These are phyloP conservation scores for Naganishia vaughanmartiniae DNA, from an alignment of 768 basidiomycete species.

Conservation along the genomic window DNA sequence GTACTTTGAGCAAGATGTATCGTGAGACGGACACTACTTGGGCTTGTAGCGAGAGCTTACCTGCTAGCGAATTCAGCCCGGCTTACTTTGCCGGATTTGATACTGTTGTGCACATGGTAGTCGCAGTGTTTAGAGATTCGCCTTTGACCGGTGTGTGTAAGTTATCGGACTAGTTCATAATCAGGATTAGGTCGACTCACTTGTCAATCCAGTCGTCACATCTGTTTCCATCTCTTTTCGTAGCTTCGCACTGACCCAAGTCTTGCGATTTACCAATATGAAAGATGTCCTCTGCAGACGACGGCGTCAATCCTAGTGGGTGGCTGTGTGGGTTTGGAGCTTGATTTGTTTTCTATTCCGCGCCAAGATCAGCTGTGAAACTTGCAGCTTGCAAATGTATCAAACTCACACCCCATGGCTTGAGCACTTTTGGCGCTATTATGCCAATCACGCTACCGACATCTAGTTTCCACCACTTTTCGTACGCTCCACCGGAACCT, in stretches of 20 bases:
- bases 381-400: background rate
- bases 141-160: slow-evolving; percentile 42
- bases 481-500: slow-evolving; percentile 89
- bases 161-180: background rate
- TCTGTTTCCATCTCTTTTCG: slow-evolving; percentile 71
- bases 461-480: slow-evolving; percentile 70
- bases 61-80: slow-evolving; percentile 82
- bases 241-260: slow-evolving; percentile 76
- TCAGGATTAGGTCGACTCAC: slow-evolving; percentile 40
- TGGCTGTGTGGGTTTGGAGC: slow-evolving; percentile 75
- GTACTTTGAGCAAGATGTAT: slow-evolving; percentile 13
- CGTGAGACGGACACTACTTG: background rate
- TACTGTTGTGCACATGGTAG: slow-evolving; percentile 79
- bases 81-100: slow-evolving; percentile 68
- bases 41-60: slow-evolving; percentile 56
- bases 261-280: slow-evolving; percentile 82
- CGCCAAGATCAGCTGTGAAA: background rate
- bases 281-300: slow-evolving; percentile 73
- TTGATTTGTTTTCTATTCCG: slow-evolving; percentile 40
- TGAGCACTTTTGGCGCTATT: slow-evolving; percentile 79
- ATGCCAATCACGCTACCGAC: slow-evolving; percentile 89
- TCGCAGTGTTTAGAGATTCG: slow-evolving; percentile 81
- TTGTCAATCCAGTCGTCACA: slow-evolving; percentile 85
- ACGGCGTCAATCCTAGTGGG: slow-evolving; percentile 81
- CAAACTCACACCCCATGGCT: slow-evolving; percentile 71